These are phyloP conservation scores for Tetrahymena elliotti DNA, from an alignment of 73 alveolate species.

Conservation along the genomic window DNA sequence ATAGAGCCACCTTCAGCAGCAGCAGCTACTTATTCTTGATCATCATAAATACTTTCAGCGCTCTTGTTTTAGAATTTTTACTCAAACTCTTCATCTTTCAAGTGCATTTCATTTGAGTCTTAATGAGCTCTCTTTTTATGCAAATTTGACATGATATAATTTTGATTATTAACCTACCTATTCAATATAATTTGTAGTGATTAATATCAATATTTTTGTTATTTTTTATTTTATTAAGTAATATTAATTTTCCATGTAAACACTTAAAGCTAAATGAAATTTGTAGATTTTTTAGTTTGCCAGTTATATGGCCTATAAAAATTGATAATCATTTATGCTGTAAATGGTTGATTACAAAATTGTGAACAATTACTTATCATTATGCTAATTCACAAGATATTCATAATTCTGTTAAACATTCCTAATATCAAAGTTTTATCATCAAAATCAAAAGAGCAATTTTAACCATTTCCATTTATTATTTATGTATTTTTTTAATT, in stretches of 20 bases:
- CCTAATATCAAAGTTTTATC: no score
- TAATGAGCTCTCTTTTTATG: background rate
- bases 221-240: background rate
- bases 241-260: background rate
- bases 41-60: background rate
- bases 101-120: background rate
- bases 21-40: background rate
- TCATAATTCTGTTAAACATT: no score
- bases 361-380: no score
- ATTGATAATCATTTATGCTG: background rate
- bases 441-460: no score
- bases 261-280: background rate
- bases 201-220: background rate
- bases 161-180: background rate
- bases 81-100: background rate
- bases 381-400: no score
- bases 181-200: background rate
- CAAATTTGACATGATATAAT: background rate
- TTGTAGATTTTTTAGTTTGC: background rate
- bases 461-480: no score
- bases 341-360: background rate
- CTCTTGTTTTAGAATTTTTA: background rate
- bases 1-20: background rate
- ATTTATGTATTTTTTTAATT: no score
- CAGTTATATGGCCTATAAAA: background rate